Conservation (phyloP, 1,284 basidiomycete genomes). For the Malassezia nana region DNA sequence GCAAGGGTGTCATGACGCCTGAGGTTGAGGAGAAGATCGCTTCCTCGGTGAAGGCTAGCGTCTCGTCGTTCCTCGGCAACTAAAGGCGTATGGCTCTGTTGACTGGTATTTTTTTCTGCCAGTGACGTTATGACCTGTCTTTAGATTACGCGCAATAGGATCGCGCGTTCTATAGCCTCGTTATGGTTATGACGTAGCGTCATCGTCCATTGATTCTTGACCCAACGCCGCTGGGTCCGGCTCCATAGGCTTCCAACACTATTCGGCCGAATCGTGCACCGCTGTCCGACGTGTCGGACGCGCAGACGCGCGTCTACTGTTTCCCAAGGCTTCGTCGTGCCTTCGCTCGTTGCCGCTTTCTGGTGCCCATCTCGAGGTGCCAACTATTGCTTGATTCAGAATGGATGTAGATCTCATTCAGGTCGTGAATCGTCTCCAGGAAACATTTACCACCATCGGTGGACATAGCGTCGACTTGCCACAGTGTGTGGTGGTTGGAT, state of each 20-base stretch:
- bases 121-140: background rate
- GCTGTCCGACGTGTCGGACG: background rate
- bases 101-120: background rate
- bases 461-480: conserved; percentile 55
- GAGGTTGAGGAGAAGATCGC: conserved; percentile 73
- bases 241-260: background rate
- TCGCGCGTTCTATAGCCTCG: background rate
- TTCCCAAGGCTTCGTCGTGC: background rate
- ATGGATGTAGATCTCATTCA: conserved; percentile 67
- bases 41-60: conserved; percentile 35
- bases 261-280: background rate
- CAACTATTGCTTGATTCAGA: background rate
- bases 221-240: background rate
- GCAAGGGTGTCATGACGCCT: conserved; percentile 69
- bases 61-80: conserved; percentile 35
- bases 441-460: conserved; percentile 46
- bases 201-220: conserved; percentile 2
- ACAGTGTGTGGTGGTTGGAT: conserved; percentile 77
- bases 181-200: conserved; percentile 2
- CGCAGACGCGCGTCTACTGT: background rate
- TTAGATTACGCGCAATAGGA: background rate
- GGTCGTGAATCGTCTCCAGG: conserved; percentile 87
- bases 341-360: background rate
- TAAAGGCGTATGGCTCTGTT: conserved; percentile 16
- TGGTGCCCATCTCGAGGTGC: background rate